A percentile compares a stretch with the other conserved stretches of the same genome.
phyloP scores from a whole-genome alignment of 148 eudicot species.

The Agrostemma githago region DNA sequence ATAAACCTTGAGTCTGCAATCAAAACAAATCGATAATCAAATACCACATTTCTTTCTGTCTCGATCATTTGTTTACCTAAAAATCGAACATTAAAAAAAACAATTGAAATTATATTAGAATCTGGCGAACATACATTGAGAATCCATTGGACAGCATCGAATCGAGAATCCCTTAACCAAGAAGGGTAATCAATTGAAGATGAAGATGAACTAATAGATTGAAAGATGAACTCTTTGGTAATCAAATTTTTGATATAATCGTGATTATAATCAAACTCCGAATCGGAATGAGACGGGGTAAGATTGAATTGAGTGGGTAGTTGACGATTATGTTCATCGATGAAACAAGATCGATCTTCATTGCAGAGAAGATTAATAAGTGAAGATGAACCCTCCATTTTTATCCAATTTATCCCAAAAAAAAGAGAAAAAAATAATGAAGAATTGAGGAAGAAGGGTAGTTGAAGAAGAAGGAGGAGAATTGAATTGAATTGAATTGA shows the following conservation, averaged over 20 bases:
- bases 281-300: neutral
- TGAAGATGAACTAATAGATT: neutral
- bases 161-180: constrained; percentile 42
- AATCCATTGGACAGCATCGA: constrained; percentile 40
- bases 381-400: constrained; percentile 23
- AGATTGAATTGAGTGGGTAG: neutral
- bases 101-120: neutral
- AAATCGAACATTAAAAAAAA: neutral
- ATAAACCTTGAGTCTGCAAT: constrained; percentile 32
- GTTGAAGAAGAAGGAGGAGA: neutral
- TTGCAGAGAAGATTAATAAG: constrained; percentile 28
- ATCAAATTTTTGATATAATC: constrained; percentile 37
- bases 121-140: constrained; percentile 46
- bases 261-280: constrained; percentile 23
- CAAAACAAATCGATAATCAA: no score
- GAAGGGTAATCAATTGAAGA: constrained; percentile 7
- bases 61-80: neutral
- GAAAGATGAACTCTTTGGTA: constrained; percentile 29
- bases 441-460: constrained; percentile 1
- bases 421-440: neutral
- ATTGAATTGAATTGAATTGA: neutral
- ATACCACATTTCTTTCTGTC: no score
- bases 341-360: constrained; percentile 39
- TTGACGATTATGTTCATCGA: constrained; percentile 10
- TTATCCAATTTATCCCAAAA: neutral